Base-by-base conservation (phyloP, 495 filamentous ascomycete genomes). In the Neurospora sp. region DNA sequence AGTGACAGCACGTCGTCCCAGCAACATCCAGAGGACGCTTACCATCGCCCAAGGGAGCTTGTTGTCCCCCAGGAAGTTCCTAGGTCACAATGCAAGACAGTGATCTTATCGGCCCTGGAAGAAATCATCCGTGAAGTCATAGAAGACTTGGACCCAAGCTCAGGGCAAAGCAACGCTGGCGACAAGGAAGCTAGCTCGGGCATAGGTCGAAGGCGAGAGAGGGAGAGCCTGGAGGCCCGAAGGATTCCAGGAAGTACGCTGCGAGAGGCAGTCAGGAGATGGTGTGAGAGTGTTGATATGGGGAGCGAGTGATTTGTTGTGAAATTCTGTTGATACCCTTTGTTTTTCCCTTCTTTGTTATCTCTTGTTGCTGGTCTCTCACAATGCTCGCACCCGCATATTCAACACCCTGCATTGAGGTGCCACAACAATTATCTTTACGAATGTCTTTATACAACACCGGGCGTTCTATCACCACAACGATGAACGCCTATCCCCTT, bases 51-150 rank as follows among this genome's bases (percentile, higher is more conserved):
- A 18, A 54, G 42, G 31, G 75, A 77, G 41, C 62, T 23, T 23
- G 59, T 39, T 39, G 35, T 70, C 16, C 23, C 39, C 41, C 77
- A 77, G 39, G 83, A 86, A 71, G 83, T 85, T 31, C 83, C 84
- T 54, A 80, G 85, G 18, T 82, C 79, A 39, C 81, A 85, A 72
- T 86, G 85, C 77, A 86, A 85, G 77, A 83, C 77, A 31, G 83
- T 86, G 16, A 74, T 86, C 42, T 72, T 86, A 16, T 84, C 84
- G 18, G 84, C 85, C 12, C 72, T 86, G 40, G 83, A 84, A 71
- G 81, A 81, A n/a, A 78, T 86, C n/a, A 84, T 85, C 16, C 82
- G 81, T 39, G 84, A 85, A 20, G 83, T 86, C 2, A 80, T 83
- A 39, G 80, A 82, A 76, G 75, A 73, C 8, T n/a, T 41, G 71